Evolutionary conservation across 2,329 filamentous ascomycete genomes (phyloP), one percentile per base, ranked within the genome.

Genomic region (Aureobasidium vineae): DNA sequence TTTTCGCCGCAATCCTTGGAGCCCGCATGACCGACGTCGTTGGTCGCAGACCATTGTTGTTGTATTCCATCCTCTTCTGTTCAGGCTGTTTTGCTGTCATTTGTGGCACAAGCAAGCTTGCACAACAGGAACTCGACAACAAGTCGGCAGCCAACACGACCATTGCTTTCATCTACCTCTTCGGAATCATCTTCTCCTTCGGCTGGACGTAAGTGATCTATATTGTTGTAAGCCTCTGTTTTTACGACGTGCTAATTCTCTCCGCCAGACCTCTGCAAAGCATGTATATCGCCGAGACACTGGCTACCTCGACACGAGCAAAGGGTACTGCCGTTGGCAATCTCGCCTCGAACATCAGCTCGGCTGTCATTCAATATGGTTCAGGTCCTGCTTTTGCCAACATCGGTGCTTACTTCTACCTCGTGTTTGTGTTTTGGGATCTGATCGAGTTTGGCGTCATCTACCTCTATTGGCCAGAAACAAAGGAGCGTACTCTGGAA

Each of bases 241-340:
- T 8, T 28, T 2, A 26, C 15, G 13, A 11, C 31, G 16, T 52
- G 23, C 59, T 63, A 52, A 63, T 23, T 13, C 8, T 11, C 5
- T 13, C 15, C 19, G 3, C 11, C 28, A 63, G 59, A 21, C 73
- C 73, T 13, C 68, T 75, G 5, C 73, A 73, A 57, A 79, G 79
- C 15, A 69, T 83, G 2, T 64, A 75, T 74, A 54, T 75, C 23
- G 53, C 63, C 8, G 63, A 65, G 19, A 65, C 50, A 2, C 43
- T 65, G 5, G n/a, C 38, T 8, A 65, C 50, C 43, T 65, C 63
- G 2, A 65, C 63, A 26, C 23, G 78, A 65, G 77, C 83, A 33
- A 77, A 70, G 71, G 77, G 78, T 43, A 76, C 79, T 73, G 76
- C 79, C 2, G 73, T 84, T 38, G 76, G 78, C 70, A 78, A 77